These are phyloP conservation scores for Zasmidium cellare DNA, from an alignment of 2,329 filamentous ascomycete species.

Conservation along the genomic window DNA sequence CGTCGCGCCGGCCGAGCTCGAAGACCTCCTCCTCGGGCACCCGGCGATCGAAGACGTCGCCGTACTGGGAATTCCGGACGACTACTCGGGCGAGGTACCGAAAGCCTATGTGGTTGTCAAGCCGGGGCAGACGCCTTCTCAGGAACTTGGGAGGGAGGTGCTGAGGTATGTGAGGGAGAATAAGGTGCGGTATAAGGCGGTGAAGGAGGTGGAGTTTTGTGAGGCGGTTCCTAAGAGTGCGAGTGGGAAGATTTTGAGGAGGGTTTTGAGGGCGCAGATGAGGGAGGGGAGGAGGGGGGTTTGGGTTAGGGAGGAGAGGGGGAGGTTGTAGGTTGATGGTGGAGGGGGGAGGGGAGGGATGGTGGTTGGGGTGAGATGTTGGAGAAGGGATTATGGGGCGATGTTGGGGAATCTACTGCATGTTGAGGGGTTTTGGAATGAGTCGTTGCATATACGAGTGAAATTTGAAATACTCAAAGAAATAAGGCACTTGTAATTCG, in stretches of 20 bases:
- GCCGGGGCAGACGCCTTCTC: slow-evolving; percentile 34
- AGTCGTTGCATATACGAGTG: too few relatives aligned
- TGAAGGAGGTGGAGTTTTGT: slow-evolving; percentile 46
- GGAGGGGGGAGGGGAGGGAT: too few relatives aligned
- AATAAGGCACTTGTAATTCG: too few relatives aligned
- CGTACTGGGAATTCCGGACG: slow-evolving; percentile 47
- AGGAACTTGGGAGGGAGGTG: slow-evolving; percentile 37
- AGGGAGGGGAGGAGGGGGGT: slow-evolving; percentile 36
- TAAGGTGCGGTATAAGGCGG: slow-evolving; percentile 48
- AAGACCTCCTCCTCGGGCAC: slow-evolving; percentile 50
- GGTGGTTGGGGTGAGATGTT: too few relatives aligned
- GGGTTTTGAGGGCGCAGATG: slow-evolving; percentile 41
- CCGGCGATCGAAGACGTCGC: slow-evolving; percentile 50
- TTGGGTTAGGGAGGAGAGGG: slow-evolving; percentile 36
- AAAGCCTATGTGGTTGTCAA: slow-evolving; percentile 36
- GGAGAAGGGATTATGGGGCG: too few relatives aligned
- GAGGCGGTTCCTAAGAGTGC: slow-evolving; percentile 36
- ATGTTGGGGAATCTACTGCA: too few relatives aligned
- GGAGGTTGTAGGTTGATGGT: too few relatives aligned
- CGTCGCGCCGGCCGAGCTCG: slow-evolving; percentile 53
- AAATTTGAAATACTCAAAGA: too few relatives aligned
- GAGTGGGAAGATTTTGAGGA: slow-evolving; percentile 39
- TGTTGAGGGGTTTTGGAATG: too few relatives aligned
- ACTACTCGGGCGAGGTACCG: slow-evolving; percentile 44
- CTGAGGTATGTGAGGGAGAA: slow-evolving; percentile 41